Base-by-base conservation (phyloP, 208 protist genomes). In the Leishmania martiniquensis region DNA sequence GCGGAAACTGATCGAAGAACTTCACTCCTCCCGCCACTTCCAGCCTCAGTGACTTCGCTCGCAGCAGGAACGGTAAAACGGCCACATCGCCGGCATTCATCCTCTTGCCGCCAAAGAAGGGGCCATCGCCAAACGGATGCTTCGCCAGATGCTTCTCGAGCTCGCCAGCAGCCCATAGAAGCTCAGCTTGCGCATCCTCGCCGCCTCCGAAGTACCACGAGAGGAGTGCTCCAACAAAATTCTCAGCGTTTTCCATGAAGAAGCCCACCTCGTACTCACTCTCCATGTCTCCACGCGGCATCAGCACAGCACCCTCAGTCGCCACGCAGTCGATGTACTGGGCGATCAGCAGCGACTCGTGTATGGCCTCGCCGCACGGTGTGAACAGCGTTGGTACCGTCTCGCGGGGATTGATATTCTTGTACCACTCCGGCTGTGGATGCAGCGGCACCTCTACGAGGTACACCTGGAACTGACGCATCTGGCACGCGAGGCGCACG, bases 381-480 rank as follows among this genome's bases (percentile, higher is more conserved):
- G 90, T 91, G 55, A 89, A 74, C 22, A 96, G 69, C 45, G 83
- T 75, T 4, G 93, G 91, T 42, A 96, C 87, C 74, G 91, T 96
- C 63, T 88, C 87, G 51, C 85, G 87, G 42, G 60, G 71, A 80
- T 95, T 95, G 55, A 95, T 74, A 73, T 82, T 76, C 72, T 80
- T 77, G 83, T 90, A 94, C 91, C 93, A 96, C 66, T 74, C 72
- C 25, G 88, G 89, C 34, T 75, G 47, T 25, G 89, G 72, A 29
- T 66, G 29, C 37, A 92, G 77, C 42, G 93, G 77, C 49, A 95
- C 78, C 59, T 94, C 87, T 47, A 94, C 80, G 25, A 51, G 63
- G 62, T 81, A 62, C 34, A 84, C 52, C 45, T 85, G 60, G 65
- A 95, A 76, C 57, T 75, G 77, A 66, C 87, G 88, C 54, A 90